A percentile compares a stretch with the other conserved stretches of the same genome.
Evolutionary conservation across 2,329 filamentous ascomycete species (phyloP).

Genomic region (Thelonectria discophora): DNA sequence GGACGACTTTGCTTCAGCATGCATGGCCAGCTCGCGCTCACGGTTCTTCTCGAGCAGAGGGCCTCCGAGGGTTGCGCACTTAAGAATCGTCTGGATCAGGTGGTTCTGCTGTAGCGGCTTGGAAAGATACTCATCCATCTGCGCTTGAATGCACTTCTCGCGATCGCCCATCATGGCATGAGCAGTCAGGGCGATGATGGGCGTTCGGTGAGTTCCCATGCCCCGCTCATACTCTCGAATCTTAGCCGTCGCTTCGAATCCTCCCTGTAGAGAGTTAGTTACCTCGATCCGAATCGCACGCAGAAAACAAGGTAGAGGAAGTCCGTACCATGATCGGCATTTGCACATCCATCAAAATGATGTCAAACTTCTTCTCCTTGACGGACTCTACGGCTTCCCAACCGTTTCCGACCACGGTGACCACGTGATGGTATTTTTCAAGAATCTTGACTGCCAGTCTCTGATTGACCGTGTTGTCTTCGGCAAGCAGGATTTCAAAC

Average conservation of each 20-base stretch:
- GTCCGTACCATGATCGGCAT: conserved; percentile 95
- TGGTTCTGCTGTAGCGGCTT: conserved; percentile 97
- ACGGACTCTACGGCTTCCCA: conserved; percentile 92
- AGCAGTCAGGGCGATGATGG: conserved; percentile 95
- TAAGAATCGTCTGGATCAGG: conserved; percentile 96
- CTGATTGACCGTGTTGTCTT: conserved; percentile 98
- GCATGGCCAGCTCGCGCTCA: conserved; percentile 65
- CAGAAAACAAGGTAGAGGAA: background rate
- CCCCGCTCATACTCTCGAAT: conserved; percentile 94
- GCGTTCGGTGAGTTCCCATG: conserved; percentile 81
- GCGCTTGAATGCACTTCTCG: conserved; percentile 96
- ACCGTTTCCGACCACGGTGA: conserved; percentile 94
- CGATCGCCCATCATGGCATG: conserved; percentile 99
- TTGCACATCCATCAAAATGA: conserved; percentile 98
- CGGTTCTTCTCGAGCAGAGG: conserved; percentile 81
- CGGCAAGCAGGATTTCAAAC: conserved; percentile 92
- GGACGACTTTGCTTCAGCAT: conserved; percentile 58
- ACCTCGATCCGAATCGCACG: background rate
- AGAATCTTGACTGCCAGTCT: conserved; percentile 95
- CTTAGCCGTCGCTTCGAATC: conserved; percentile 95
- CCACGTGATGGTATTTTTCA: conserved; percentile 93
- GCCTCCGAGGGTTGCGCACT: conserved; percentile 91
- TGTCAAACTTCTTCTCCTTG: conserved; percentile 91
- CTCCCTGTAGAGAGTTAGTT: conserved; percentile 70
- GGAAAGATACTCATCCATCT: conserved; percentile 99